Percentiles rank a stretch among this genome's conserved stretches.
These are phyloP conservation scores for Coemansia sp. DNA, from an alignment of 192 early-diverging fungal genomes.

Conservation along the genomic window DNA sequence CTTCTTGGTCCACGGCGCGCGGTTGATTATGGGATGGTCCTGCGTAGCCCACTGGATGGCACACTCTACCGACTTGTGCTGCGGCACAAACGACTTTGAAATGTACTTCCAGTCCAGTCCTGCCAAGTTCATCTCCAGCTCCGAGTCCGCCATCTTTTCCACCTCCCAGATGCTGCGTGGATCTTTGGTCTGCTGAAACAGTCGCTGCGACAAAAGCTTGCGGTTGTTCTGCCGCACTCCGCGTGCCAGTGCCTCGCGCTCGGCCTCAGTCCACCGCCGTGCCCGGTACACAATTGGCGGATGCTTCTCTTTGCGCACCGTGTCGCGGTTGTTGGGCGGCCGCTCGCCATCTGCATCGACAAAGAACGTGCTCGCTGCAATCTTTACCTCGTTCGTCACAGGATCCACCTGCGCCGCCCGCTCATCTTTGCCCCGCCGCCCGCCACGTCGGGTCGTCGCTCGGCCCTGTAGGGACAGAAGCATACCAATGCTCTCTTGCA, in stretches of 20 bases:
- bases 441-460: constrained; percentile 33
- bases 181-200: constrained; percentile 47
- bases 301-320: constrained; percentile 44
- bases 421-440: constrained; percentile 27
- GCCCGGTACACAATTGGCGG: constrained; percentile 50
- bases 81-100: constrained; percentile 56
- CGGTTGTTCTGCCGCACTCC: constrained; percentile 55
- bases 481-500: constrained; percentile 37
- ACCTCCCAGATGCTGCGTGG: constrained; percentile 51
- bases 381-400: constrained; percentile 30
- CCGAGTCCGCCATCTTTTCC: constrained; percentile 34
- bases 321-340: constrained; percentile 54
- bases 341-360: constrained; percentile 35
- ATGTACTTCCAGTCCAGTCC: constrained; percentile 53
- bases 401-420: constrained; percentile 28
- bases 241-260: constrained; percentile 51
- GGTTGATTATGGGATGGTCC: constrained; percentile 77
- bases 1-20: constrained; percentile 59
- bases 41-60: constrained; percentile 76
- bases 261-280: constrained; percentile 55
- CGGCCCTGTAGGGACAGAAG: constrained; percentile 46
- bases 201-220: constrained; percentile 47
- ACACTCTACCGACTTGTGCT: constrained; percentile 65
- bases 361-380: constrained; percentile 31
- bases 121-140: constrained; percentile 53